Evolutionary conservation across 2,329 filamentous ascomycete genomes (phyloP).

Genomic region (Fusarium metavorans): DNA sequence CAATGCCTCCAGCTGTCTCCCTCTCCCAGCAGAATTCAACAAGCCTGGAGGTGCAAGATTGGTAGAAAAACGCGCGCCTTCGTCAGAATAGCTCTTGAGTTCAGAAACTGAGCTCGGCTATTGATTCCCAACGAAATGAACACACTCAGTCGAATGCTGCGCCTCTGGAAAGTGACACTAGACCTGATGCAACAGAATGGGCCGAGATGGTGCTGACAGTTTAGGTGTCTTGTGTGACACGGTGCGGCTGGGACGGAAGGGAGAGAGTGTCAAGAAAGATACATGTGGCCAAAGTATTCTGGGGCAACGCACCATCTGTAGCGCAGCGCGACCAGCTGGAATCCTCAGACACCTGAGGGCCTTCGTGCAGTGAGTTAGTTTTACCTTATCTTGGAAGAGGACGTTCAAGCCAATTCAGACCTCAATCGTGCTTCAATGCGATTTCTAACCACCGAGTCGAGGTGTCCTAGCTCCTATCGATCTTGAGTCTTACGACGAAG

Average conservation of each 20-base stretch:
- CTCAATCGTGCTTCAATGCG: neutral
- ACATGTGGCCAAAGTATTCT: constrained; percentile 4
- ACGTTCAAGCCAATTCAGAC: neutral
- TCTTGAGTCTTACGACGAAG: neutral
- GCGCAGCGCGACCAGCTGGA: neutral
- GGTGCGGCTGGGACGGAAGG: constrained; percentile 7
- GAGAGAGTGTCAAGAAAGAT: constrained; percentile 6
- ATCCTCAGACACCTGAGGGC: neutral
- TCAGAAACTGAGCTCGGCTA: neutral
- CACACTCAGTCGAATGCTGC: neutral
- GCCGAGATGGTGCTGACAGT: constrained; percentile 2
- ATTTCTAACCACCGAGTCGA: neutral
- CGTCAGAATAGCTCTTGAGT: neutral
- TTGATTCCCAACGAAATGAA: neutral
- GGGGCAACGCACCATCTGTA: neutral
- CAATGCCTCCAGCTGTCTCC: neutral
- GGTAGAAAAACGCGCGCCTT: neutral
- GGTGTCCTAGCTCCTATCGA: neutral
- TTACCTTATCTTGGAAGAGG: neutral
- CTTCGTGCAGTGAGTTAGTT: neutral
- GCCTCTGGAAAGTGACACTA: constrained; percentile 5
- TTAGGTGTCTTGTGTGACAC: constrained; percentile 9
- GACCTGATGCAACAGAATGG: constrained; percentile 1
- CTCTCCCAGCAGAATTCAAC: no score
- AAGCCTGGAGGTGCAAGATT: neutral